A percentile compares a stretch with the other conserved stretches of the same genome.
Conservation (phyloP, 176 grass and related monocot species). For the Cenchrus purpureus region DNA sequence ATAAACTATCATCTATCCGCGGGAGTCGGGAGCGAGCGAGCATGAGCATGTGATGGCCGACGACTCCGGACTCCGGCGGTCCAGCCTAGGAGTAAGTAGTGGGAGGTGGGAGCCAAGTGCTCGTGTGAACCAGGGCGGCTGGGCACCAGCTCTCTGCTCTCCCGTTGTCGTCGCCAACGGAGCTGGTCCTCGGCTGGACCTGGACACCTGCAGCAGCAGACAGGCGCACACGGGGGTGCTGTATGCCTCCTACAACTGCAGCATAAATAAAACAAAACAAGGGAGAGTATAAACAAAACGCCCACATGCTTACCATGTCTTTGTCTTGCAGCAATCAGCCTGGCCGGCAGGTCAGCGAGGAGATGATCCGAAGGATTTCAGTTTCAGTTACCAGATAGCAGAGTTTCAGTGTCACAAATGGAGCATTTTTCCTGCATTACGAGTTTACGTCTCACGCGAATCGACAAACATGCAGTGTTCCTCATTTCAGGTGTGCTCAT, state of each 20-base stretch:
- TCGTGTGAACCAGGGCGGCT: neutral
- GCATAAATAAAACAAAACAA: neutral
- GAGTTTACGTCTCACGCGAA: too few relatives aligned
- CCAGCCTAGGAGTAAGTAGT: too few relatives aligned
- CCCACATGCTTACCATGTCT: too few relatives aligned
- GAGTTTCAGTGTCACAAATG: neutral
- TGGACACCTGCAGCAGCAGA: slow-evolving; percentile 21
- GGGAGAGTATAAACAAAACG: neutral
- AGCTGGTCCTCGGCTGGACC: neutral
- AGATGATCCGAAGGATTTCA: neutral
- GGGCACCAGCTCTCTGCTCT: too few relatives aligned
- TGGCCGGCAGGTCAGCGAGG: too few relatives aligned
- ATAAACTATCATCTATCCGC: neutral
- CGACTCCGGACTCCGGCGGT: neutral
- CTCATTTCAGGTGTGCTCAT: neutral
- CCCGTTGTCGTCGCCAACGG: too few relatives aligned
- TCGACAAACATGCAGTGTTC: too few relatives aligned
- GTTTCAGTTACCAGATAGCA: neutral
- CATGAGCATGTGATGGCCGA: slow-evolving; percentile 15
- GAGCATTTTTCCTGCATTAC: neutral
- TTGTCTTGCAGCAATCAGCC: too few relatives aligned
- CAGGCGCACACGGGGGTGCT: neutral
- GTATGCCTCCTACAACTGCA: neutral
- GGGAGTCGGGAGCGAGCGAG: too few relatives aligned
- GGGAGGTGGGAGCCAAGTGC: neutral